These are phyloP conservation scores for Entrophospora sp. DNA, from an alignment of 192 early-diverging fungal species.

Conservation along the genomic window DNA sequence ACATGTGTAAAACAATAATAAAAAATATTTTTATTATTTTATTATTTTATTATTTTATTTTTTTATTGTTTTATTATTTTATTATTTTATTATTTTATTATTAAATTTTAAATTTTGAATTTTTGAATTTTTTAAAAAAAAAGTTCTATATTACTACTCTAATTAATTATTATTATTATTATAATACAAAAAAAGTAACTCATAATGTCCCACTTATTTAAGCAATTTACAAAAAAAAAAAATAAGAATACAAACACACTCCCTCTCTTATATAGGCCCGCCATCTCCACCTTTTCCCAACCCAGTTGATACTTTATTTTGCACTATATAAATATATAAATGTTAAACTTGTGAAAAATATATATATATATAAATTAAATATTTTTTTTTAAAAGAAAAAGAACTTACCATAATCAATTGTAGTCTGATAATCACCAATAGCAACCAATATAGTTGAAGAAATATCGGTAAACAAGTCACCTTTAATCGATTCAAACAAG, in stretches of 20 bases:
- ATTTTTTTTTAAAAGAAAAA: not conserved
- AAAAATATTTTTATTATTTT: not conserved
- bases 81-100: no score
- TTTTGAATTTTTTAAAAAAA: no score
- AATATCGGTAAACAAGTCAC: constrained; percentile 2
- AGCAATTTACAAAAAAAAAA: no score
- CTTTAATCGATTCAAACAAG: not conserved
- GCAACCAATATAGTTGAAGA: not conserved
- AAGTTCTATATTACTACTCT: no score
- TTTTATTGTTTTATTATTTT: no score
- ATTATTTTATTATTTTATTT: not conserved
- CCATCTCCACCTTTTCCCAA: not conserved
- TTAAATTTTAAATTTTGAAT: no score
- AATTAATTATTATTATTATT: no score
- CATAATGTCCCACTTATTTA: no score
- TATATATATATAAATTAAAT: not conserved
- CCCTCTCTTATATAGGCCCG: no score
- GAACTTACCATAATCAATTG: not conserved
- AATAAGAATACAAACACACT: no score
- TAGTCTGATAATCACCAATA: constrained; percentile 10
- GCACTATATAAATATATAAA: not conserved
- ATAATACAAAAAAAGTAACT: no score
- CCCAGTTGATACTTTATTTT: not conserved
- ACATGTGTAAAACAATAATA: constrained; percentile 43
- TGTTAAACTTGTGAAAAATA: not conserved